Evolutionary conservation across 192 early-diverging fungal species (phyloP), one percentile per base, ranked within the genome.

Genomic region (Coemansia sp.): DNA sequence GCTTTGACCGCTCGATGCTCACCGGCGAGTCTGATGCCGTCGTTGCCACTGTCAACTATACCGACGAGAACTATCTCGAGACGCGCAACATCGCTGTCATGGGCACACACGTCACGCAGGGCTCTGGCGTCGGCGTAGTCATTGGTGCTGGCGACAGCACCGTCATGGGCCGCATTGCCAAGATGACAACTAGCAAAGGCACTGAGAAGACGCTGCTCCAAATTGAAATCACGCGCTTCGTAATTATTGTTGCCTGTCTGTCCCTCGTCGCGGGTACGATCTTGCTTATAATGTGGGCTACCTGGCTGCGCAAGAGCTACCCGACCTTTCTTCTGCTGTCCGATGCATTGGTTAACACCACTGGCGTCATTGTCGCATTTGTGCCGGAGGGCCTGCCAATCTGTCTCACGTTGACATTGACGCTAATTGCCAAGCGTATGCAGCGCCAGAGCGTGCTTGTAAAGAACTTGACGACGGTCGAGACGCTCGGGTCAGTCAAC

Each of bases 1-100:
- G 94, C 46, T 86, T 99, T 57, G 97, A 99, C 77, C 94, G 97
- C 77, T 92, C 94, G 48, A 92, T 92, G 34, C 85, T 98, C 38
- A 96, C 96, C 0, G 96, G 96, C 62, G 96, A 98, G 80, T 95
- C 94, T 50, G 91, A 94, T 81, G 91, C 95, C 6, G 85, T 98
- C 15, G 87, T 90, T 2, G 90, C 94, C 23, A 78, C 84, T 48
- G 70, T 74, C n/a, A 87, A 91, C 23, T 76, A 72, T 0, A 81
- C 92, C 17, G 64, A 88, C 3, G 19, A 63, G 41, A 34, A 67
- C 27, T 82, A 77, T 32, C 29, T 62, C 6, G 75, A 82, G 63
- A 68, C 70, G 62, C 39, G 87, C 37, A 98, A 98, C 76, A 94
- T 98, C 71, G 94, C 87, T 1, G 95, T 95, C 63, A 98, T 96